Base-by-base conservation (phyloP, 2,329 filamentous ascomycete species). In the Sarocladium kiliense region DNA sequence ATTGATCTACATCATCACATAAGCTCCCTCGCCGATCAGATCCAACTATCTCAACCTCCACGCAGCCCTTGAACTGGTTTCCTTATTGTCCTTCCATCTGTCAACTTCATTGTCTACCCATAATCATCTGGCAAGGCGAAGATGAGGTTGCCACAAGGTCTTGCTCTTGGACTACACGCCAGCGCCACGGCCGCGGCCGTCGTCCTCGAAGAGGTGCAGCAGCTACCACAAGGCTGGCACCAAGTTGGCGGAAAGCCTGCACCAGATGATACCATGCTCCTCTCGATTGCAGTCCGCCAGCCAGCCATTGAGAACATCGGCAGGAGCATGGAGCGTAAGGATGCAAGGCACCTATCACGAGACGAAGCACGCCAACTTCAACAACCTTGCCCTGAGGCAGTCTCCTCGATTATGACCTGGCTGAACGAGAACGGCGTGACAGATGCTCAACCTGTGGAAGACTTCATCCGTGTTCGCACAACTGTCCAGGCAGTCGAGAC, bases 381-480 rank as follows among this genome's bases (percentile, higher is more conserved):
- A 39, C 59, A 63, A 9, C 71, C 76, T 0, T 63, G 66, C 9
- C 54, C 63, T 2, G 57, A 64, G 2, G 67, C 72, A 6, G 65
- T 74, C 9, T 56, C 68, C 10, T 58, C 62, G 0, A 74, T 80
- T 3, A 56, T 70, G 5, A 55, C 58, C 7, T 80, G 77, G 78
- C 65, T 80, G 2, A 62, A 61, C 26, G 62, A 67, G 2, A 68
- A 68, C 39, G 71, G 69, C 4, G 65, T 79, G 23, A 58, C 59
- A 4, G 61, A 70, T 19, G 59, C 66, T 9, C 64, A 63, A 1
- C 58, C 62, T 1, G 66, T 72, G 25, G 68, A 70, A 21, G 69
- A 76, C 14, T 75, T 74, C 68, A 62, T 81, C 55, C 67, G 69
- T 49, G 70, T 77, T 47, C 68, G 70, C 37, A 68, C 72, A 1